Evolutionary conservation across 2,329 filamentous ascomycete genomes (phyloP), one percentile per base, ranked within the genome.

Genomic region (Arthroderma uncinatum): DNA sequence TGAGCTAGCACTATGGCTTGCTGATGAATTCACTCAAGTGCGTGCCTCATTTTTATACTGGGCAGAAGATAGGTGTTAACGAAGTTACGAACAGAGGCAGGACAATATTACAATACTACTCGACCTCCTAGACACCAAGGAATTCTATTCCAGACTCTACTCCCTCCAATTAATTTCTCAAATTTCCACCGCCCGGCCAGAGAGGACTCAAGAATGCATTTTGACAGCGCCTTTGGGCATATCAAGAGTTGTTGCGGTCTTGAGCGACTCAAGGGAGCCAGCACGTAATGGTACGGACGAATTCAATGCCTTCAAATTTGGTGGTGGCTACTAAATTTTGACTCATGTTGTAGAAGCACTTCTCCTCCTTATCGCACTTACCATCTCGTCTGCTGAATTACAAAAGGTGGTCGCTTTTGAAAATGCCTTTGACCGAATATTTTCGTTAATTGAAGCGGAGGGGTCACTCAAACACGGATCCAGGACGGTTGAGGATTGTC

Each of bases 371-470:
- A 95, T 88, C 33, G 87, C 90, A 58, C 78, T 98, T 30, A 96
- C 93, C 0, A 88, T 89, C 30, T 85, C 84, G 0, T 95, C 92
- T 7, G 76, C 85, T 42, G 91, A 97, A 65, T 81, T 98, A 55
- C 91, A 97, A 68, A 97, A 97, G 70, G 79, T 97, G 1, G 91
- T 97, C 23, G 93, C 90, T 0, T 97, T 96, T 63, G 90, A 96
- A 66, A 92, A 89, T 76, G 89, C 91, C 0, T 97, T 96, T 65
- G 89, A 93, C 60, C 84, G 86, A 44, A 76, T 94, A 25, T 96
- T 97, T 68, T 78, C 78, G 47, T 84, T 97, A 55, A 87, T 98
- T 55, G 81, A 85, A 62, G 76, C 79, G 0, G 93, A 98, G 65
- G 93, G 93, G 0, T 86, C 85, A 1, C 75, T 98, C 47, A 79